A percentile compares a stretch with the other conserved stretches of the same genome.
These are phyloP conservation scores for Colletotrichum australisinense DNA, from an alignment of 2,329 filamentous ascomycete species.

Conservation along the genomic window DNA sequence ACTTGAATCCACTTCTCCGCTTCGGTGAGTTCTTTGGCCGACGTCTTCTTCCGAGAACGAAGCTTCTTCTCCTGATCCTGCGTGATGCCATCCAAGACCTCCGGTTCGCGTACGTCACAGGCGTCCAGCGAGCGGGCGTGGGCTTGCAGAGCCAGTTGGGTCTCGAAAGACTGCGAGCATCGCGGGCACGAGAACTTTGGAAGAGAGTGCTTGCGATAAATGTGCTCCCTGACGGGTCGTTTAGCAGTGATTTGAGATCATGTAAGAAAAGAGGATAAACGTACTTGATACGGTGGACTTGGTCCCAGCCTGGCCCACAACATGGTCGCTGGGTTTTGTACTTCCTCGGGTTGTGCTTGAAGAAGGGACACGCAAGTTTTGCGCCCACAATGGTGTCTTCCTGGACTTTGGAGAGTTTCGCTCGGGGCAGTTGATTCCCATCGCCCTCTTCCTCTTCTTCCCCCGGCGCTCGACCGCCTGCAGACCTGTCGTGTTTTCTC, in stretches of 20 bases:
- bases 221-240: slow-evolving; percentile 44
- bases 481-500: background rate
- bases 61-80: slow-evolving; percentile 48
- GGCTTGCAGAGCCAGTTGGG: slow-evolving; percentile 43
- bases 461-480: background rate
- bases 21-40: slow-evolving; percentile 45
- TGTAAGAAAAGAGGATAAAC: background rate
- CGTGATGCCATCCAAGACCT: slow-evolving; percentile 50
- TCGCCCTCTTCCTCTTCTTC: background rate
- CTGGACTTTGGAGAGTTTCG: slow-evolving; percentile 20
- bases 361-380: slow-evolving; percentile 51
- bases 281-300: slow-evolving; percentile 52
- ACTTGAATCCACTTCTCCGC: slow-evolving; percentile 52
- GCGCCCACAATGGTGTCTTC: slow-evolving; percentile 6
- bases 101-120: slow-evolving; percentile 39
- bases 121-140: slow-evolving; percentile 44
- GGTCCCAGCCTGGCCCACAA: slow-evolving; percentile 50
- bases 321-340: slow-evolving; percentile 49
- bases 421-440: background rate
- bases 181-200: slow-evolving; percentile 45
- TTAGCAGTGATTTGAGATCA: background rate
- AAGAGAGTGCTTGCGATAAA: slow-evolving; percentile 51
- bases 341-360: slow-evolving; percentile 50
- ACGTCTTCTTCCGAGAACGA: slow-evolving; percentile 46
- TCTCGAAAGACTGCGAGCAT: slow-evolving; percentile 49